Conservation (phyloP, 1,139 yeast genomes). For the Wickerhamiella pararugosa region DNA sequence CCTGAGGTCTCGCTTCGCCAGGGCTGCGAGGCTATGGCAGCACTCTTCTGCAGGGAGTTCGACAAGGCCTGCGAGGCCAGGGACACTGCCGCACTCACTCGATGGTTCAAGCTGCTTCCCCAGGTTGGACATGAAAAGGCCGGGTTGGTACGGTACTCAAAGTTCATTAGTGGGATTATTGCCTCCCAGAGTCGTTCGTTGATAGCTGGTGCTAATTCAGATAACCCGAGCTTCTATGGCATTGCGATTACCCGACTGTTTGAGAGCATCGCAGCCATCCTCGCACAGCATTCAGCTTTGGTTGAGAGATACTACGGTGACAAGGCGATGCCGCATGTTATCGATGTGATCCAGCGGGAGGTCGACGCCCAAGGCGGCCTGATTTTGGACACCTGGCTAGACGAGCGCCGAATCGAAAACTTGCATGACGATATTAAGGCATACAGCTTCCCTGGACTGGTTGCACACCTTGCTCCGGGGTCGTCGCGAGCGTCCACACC, state of each 20-base stretch:
- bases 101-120: slow-evolving; percentile 78
- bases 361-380: slow-evolving; percentile 85
- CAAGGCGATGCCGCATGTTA: slow-evolving; percentile 48
- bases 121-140: slow-evolving; percentile 53
- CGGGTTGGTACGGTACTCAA: slow-evolving; percentile 72
- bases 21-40: slow-evolving; percentile 46
- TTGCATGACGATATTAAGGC: slow-evolving; percentile 41
- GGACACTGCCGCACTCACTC: slow-evolving; percentile 56
- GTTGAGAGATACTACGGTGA: slow-evolving; percentile 59
- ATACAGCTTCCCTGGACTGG: slow-evolving; percentile 29
- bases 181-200: slow-evolving; percentile 60
- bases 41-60: slow-evolving; percentile 47
- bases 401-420: slow-evolving; percentile 45
- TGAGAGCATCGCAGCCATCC: slow-evolving; percentile 72
- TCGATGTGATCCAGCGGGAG: slow-evolving; percentile 65
- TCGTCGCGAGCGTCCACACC: slow-evolving; percentile 11
- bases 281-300: slow-evolving; percentile 72
- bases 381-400: slow-evolving; percentile 76
- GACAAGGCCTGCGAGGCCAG: slow-evolving; percentile 49
- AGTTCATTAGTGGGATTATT: slow-evolving; percentile 72
- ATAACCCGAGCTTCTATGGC: slow-evolving; percentile 38
- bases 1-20: slow-evolving; percentile 44
- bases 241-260: slow-evolving; percentile 60
- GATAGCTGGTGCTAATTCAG: slow-evolving; percentile 29
- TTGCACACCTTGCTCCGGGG: slow-evolving; percentile 20